Percentiles rank a stretch among this genome's conserved stretches.
These are phyloP conservation scores for Annulohypoxylon moriforme DNA, from an alignment of 495 filamentous ascomycete species.

Conservation along the genomic window DNA sequence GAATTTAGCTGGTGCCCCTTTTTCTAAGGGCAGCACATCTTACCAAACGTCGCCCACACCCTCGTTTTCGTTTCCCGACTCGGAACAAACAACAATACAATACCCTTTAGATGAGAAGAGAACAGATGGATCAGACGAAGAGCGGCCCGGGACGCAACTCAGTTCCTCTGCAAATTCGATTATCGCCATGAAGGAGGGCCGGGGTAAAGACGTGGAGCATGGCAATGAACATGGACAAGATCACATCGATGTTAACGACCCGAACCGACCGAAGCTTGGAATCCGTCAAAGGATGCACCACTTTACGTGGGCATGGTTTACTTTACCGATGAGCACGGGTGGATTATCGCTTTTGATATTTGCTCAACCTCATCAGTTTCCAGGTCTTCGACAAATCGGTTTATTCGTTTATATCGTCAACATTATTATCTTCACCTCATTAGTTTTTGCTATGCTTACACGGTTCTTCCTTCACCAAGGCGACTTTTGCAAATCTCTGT, in stretches of 20 bases:
- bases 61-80: constrained; percentile 11
- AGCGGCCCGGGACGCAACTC: constrained; percentile 1
- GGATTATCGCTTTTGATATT: constrained; percentile 71
- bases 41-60: constrained; percentile 23
- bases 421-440: constrained; percentile 66
- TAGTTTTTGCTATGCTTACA: constrained; percentile 62
- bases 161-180: constrained; percentile 39
- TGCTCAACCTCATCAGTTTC: constrained; percentile 69
- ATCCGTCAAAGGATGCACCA: constrained; percentile 66
- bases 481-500: constrained; percentile 66
- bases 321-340: constrained; percentile 70
- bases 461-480: constrained; percentile 68
- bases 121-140: not conserved
- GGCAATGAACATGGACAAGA: constrained; percentile 26
- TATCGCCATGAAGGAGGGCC: constrained; percentile 26
- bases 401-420: constrained; percentile 72
- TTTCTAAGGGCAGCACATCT: constrained; percentile 15
- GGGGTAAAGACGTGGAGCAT: constrained; percentile 26
- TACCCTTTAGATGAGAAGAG: constrained; percentile 34
- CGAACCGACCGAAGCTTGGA: constrained; percentile 42
- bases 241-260: constrained; percentile 35
- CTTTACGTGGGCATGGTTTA: constrained; percentile 79
- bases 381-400: constrained; percentile 68
- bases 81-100: constrained; percentile 8
- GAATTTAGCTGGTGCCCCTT: constrained; percentile 6